These are phyloP conservation scores for Aspergillus sp. DNA, from an alignment of 2,329 filamentous ascomycete genomes.

Conservation along the genomic window DNA sequence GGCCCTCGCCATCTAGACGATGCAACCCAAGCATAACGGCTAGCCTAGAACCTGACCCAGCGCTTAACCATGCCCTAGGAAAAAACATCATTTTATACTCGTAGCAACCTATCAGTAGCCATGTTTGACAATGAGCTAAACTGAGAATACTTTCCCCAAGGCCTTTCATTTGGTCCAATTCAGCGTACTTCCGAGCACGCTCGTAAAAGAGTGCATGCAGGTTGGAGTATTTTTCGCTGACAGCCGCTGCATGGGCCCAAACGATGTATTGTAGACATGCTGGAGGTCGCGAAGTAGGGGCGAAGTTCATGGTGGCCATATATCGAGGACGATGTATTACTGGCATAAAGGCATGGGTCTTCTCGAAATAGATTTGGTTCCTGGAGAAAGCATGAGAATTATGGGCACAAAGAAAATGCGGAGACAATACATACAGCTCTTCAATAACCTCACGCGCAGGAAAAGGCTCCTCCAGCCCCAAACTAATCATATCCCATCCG, in stretches of 20 bases:
- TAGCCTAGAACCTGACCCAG: conserved; percentile 76
- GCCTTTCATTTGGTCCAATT: conserved; percentile 86
- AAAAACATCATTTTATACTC: conserved; percentile 99
- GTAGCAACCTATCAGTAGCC: conserved; percentile 75
- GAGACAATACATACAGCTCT: conserved; percentile 62
- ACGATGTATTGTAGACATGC: conserved; percentile 90
- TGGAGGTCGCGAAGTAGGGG: conserved; percentile 81
- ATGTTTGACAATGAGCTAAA: conserved; percentile 81
- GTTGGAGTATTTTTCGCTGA: conserved; percentile 75
- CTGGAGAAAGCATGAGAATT: conserved; percentile 43
- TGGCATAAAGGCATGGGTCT: conserved; percentile 79
- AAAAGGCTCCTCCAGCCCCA: conserved; percentile 79
- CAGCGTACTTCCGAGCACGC: conserved; percentile 83
- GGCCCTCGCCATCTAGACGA: conserved; percentile 73
- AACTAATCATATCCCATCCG: conserved; percentile 80
- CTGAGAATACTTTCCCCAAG: conserved; percentile 88
- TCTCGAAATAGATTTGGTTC: conserved; percentile 85
- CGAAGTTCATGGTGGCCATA: conserved; percentile 82
- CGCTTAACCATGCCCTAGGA: conserved; percentile 90
- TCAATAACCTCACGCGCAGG: conserved; percentile 79
- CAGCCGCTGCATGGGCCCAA: conserved; percentile 89
- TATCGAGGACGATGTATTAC: conserved; percentile 90
- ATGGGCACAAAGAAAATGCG: not conserved
- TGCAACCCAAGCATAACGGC: conserved; percentile 92
- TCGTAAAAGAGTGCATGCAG: conserved; percentile 89